Base-by-base conservation (phyloP, 257 asterid species). In the Primulina huaijiensis region DNA sequence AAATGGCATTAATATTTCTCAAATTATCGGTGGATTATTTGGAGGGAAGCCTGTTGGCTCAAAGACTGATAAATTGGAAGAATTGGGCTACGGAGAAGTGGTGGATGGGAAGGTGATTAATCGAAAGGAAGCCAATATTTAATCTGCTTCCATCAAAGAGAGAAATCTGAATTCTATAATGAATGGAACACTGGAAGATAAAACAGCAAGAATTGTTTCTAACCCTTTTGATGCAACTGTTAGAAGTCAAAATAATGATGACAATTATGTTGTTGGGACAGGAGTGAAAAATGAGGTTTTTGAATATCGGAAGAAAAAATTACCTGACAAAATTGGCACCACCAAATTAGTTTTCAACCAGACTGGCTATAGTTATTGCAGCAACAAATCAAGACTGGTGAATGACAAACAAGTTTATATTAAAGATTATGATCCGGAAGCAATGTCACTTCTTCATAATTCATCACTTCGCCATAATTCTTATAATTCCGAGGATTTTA, bases 401-500 rank as follows among this genome's bases (percentile, higher is more conserved):
- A 82, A 81, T 72, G 80, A 72, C 69, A 80, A 81, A 76, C 81
- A 66, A 66, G 71, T 61, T 64, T 78, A 85, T 72, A 65, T 65
- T 72, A 77, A 81, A 69, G 88, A 77, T 74, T 73, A 76, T 62
- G 10, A 35, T 8, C 70, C 76, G 17, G 82, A 82, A 77, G 69
- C 81, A 62, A 71, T 78, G 81, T 81, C 75, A 40, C 84, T 83
- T 55, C 79, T 70, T 34, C 84, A 79, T 30, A 63, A 64, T 78
- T 71, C 77, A 1, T 21, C 23, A 40, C 85, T 83, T 55, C 80
- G 72, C 38, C 84, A 79, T 30, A 63, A 64, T 78, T 72, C 77
- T 19, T 76, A 70, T 23, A 79, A 84, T 68, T 84, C 96, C 75
- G 62, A 88, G 75, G 96, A 88, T 79, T 79, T 89, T 78, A 81